Percentiles rank a stretch among this genome's conserved stretches.
phyloP scores from a whole-genome alignment of 2,329 filamentous ascomycete species.

The Apiospora pterosperma region DNA sequence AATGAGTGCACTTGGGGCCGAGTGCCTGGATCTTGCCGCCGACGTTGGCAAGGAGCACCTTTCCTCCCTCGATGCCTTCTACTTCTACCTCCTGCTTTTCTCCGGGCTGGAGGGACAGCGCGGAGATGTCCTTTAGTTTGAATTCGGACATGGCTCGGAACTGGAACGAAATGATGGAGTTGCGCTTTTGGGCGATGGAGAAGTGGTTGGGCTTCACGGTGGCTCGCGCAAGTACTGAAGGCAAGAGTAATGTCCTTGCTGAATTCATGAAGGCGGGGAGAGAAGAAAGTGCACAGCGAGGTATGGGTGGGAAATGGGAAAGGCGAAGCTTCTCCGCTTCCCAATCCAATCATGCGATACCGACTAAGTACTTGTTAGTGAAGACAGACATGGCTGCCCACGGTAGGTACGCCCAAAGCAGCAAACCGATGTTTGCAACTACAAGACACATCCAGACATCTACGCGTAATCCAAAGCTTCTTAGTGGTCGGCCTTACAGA shows the following conservation, averaged over 20 bases:
- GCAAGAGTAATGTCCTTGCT: background rate
- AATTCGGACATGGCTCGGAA: constrained; percentile 52
- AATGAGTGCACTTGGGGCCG: constrained; percentile 84
- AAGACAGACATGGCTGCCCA: no score
- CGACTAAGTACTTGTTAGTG: no score
- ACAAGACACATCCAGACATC: no score
- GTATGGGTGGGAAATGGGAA: background rate
- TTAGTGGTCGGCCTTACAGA: constrained; percentile 16
- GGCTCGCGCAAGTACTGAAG: background rate
- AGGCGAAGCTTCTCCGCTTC: background rate
- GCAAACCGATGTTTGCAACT: no score
- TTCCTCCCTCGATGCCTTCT: constrained; percentile 81
- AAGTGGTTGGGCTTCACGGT: background rate
- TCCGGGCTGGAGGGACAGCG: constrained; percentile 70
- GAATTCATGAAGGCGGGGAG: constrained; percentile 1
- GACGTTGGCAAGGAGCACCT: constrained; percentile 81
- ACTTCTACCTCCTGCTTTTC: constrained; percentile 89
- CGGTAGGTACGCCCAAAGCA: no score
- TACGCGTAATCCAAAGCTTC: constrained; percentile 23
- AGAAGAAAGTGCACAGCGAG: background rate
- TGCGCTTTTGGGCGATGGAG: background rate
- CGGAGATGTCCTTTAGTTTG: constrained; percentile 73
- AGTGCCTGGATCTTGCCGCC: constrained; percentile 75
- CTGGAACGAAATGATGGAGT: background rate
- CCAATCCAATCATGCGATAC: background rate